These are phyloP conservation scores for Colletotrichum godetiae DNA, from an alignment of 2,329 filamentous ascomycete genomes.

Conservation along the genomic window DNA sequence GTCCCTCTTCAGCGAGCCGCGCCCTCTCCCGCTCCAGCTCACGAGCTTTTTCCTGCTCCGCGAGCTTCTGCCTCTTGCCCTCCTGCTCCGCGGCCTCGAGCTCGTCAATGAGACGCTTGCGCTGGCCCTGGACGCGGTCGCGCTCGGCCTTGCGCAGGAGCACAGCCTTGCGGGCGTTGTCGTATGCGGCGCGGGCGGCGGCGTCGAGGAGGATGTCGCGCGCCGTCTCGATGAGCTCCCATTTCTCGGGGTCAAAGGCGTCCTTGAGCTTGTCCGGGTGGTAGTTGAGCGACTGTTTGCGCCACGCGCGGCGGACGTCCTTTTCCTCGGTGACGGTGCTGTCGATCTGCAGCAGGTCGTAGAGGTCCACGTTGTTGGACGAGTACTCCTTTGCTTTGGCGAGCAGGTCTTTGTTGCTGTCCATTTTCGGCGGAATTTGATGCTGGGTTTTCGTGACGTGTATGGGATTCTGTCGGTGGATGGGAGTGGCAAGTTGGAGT, in stretches of 20 bases:
- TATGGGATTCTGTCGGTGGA: not conserved
- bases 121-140: conserved; percentile 78
- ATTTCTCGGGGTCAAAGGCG: conserved; percentile 81
- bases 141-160: conserved; percentile 77
- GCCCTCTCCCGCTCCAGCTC: conserved; percentile 52
- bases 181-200: conserved; percentile 80
- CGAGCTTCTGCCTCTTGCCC: conserved; percentile 68
- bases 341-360: conserved; percentile 77
- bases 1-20: conserved; percentile 46
- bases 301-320: conserved; percentile 87
- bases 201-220: conserved; percentile 83
- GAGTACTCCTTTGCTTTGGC: conserved; percentile 69
- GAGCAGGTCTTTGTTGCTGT: conserved; percentile 59
- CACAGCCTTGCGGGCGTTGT: conserved; percentile 78
- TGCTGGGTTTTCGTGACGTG: not conserved
- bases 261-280: conserved; percentile 92
- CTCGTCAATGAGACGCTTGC: conserved; percentile 85
- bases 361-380: conserved; percentile 76
- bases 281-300: conserved; percentile 86
- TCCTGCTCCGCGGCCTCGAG: conserved; percentile 82
- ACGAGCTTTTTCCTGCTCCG: conserved; percentile 49
- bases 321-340: conserved; percentile 69
- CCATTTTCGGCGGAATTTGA: conserved; percentile 15
- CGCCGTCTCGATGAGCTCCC: conserved; percentile 88
- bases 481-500: not conserved